Evolutionary conservation across 805 yeast genomes (phyloP), one percentile per base, ranked within the genome.

Genomic region (Candida argentea): DNA sequence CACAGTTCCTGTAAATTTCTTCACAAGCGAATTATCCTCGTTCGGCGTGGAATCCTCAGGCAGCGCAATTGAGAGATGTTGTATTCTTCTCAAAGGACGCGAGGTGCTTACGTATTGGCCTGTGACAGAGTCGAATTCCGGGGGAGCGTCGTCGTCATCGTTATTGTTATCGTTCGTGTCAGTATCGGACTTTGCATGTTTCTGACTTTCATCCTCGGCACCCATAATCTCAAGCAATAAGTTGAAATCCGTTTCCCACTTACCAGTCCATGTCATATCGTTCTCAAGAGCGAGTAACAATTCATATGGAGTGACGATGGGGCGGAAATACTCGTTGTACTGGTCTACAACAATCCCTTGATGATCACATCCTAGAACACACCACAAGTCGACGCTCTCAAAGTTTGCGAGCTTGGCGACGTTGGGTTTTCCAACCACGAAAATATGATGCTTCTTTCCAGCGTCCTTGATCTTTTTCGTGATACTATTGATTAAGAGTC

Each of bases 341-440:
- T 76, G 73, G 50, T 89, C 95, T 9, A 91, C 52, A 20, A 89
- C 75, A 14, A 89, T 78, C 4, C 98, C 98, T 29, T 93, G 87
- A 42, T 86, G 85, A 7, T 93, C 86, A 50, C 98, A 91, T 0
- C 98, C 98, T 9, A 91, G 54, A 8, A 91, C 71, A 45, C 94
- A 87, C 97, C 98, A 91, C 14, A 83, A 68, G 41, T 91, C 97
- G 9, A 91, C 71, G n/a, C 74, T 76, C 37, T 89, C 98, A 48
- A 91, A 91, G 50, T 91, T 91, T 6, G 97, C 98, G 28, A 91
- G 61, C 46, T 91, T 91, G 15, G 98, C 95, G 12, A 91, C 96
- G 46, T 91, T 91, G 6, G 97, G 97, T 51, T 91, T 91, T 7
- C 98, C 98, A 4, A 91, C 97, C 3, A 87, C 97, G 57, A 91